Evolutionary conservation across 805 yeast genomes (phyloP).

Genomic region (Ogataea zsoltii): DNA sequence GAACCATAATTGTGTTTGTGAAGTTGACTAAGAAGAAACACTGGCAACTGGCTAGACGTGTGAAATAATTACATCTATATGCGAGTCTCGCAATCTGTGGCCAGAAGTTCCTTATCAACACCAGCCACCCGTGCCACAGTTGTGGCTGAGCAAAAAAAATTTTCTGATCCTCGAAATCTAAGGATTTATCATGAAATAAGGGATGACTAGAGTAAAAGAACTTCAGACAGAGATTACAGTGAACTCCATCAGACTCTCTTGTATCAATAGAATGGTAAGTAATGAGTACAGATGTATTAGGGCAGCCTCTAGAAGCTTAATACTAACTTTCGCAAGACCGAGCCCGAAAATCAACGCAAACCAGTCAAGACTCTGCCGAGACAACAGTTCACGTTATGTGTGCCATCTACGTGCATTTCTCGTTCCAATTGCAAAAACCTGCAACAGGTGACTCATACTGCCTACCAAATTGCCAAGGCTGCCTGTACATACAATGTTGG

Average conservation of each 20-base stretch:
- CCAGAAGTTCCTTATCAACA: neutral
- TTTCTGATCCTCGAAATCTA: neutral
- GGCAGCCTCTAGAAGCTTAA: neutral
- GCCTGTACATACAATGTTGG: conserved; percentile 68
- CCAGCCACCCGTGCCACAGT: neutral
- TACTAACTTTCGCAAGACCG: neutral
- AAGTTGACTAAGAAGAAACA: conserved; percentile 7
- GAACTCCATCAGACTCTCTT: too few relatives aligned
- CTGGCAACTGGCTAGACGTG: neutral
- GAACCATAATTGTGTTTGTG: conserved; percentile 45
- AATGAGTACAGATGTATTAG: too few relatives aligned
- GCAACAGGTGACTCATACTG: conserved; percentile 70
- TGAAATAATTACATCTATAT: too few relatives aligned
- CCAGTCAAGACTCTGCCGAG: conserved; percentile 9
- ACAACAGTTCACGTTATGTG: conserved; percentile 58
- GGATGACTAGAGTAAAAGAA: too few relatives aligned
- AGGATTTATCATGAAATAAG: neutral
- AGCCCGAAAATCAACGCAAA: neutral
- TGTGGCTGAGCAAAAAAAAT: neutral
- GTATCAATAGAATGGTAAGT: neutral
- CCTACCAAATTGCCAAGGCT: conserved; percentile 78
- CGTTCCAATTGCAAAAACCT: conserved; percentile 57
- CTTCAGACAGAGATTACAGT: too few relatives aligned
- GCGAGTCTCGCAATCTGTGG: too few relatives aligned
- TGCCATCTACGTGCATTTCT: conserved; percentile 68